A percentile compares a stretch with the other conserved stretches of the same genome.
phyloP scores from a whole-genome alignment of 2,329 filamentous ascomycete genomes.

The Bipolaris cookei region DNA sequence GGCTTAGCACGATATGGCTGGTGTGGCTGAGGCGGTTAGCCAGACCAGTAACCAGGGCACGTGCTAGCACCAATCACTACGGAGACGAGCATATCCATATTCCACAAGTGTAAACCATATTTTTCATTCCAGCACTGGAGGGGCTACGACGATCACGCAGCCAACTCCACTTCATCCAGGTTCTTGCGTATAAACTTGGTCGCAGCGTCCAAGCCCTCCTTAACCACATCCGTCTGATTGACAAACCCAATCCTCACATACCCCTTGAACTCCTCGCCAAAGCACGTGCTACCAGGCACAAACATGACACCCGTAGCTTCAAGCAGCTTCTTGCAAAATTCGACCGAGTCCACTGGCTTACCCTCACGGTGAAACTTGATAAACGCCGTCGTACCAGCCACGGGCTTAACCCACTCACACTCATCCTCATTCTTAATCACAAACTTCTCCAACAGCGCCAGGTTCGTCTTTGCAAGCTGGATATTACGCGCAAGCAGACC shows the following conservation, averaged over 20 bases:
- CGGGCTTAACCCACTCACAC: conserved; percentile 75
- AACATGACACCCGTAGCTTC: conserved; percentile 75
- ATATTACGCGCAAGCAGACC: conserved; percentile 68
- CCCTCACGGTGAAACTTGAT: conserved; percentile 69
- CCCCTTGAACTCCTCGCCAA: conserved; percentile 73
- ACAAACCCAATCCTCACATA: conserved; percentile 81
- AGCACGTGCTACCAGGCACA: conserved; percentile 74
- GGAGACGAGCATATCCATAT: neutral
- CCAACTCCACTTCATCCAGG: conserved; percentile 58
- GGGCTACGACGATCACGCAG: neutral
- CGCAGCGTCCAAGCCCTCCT: conserved; percentile 66
- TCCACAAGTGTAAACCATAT: neutral
- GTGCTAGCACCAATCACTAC: neutral
- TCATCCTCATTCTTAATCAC: conserved; percentile 67
- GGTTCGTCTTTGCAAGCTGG: conserved; percentile 70
- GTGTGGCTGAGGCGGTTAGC: neutral
- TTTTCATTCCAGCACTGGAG: neutral
- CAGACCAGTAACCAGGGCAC: neutral
- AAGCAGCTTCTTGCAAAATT: conserved; percentile 72
- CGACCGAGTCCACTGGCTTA: conserved; percentile 71
- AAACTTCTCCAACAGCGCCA: conserved; percentile 70
- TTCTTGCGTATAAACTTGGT: conserved; percentile 63
- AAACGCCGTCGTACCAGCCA: conserved; percentile 81
- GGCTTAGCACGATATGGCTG: neutral
- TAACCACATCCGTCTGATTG: conserved; percentile 71